A percentile compares a stretch with the other conserved stretches of the same genome.
phyloP scores from a whole-genome alignment of 345 rosid genomes.

The Populus pruinosa region DNA sequence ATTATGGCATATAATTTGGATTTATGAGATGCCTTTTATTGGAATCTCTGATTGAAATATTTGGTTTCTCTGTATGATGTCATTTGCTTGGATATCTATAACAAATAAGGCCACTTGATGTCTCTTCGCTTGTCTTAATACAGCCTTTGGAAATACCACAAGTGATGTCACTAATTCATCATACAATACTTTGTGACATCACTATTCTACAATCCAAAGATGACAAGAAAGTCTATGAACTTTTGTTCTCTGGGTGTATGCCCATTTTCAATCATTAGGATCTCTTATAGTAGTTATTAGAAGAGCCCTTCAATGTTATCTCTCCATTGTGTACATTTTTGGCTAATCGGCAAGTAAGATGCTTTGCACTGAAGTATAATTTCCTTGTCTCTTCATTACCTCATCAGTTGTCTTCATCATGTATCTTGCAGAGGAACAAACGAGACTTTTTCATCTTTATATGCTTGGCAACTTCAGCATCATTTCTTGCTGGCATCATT shows the following conservation, averaged over 20 bases:
- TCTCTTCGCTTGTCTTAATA: neutral
- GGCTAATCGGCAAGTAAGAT: neutral
- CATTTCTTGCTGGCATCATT: conserved; percentile 45
- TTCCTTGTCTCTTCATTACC: neutral
- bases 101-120: neutral
- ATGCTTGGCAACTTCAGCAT: conserved; percentile 60
- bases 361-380: neutral
- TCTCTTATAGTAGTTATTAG: too few relatives aligned
- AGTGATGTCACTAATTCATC: neutral
- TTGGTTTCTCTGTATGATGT: neutral
- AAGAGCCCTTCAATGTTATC: neutral
- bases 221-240: neutral
- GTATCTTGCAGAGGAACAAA: conserved; percentile 70
- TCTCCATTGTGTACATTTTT: neutral
- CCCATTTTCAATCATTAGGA: neutral
- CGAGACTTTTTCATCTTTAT: conserved; percentile 78
- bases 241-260: neutral
- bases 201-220: neutral
- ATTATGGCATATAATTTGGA: neutral
- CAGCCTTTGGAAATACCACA: neutral
- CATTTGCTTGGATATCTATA: neutral
- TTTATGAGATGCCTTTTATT: neutral
- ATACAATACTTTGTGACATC: neutral
- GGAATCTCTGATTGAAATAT: neutral
- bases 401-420: neutral